Evolutionary conservation across 805 yeast species (phyloP).

Genomic region (Saccharomycopsis sp.): DNA sequence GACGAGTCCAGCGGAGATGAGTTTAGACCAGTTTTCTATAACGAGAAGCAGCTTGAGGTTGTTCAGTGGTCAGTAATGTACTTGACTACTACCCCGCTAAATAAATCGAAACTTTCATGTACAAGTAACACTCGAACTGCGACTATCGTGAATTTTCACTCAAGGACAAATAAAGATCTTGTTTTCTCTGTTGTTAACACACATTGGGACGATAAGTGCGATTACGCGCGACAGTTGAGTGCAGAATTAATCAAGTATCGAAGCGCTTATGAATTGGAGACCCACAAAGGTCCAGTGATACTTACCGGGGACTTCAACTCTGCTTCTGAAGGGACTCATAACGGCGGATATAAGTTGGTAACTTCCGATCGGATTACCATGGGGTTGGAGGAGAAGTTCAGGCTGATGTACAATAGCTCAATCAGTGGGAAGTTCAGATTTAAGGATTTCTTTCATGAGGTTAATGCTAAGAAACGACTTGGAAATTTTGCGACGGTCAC

Average conservation of each 20-base stretch:
- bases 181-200: constrained; percentile 33
- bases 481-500: constrained; percentile 34
- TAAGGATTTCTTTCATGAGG: constrained; percentile 26
- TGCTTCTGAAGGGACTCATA: background rate
- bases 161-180: constrained; percentile 17
- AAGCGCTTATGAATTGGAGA: constrained; percentile 33
- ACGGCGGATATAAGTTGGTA: constrained; percentile 23
- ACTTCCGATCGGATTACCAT: constrained; percentile 24
- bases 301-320: constrained; percentile 1
- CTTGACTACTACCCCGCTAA: constrained; percentile 36
- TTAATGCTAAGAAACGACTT: constrained; percentile 24
- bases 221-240: constrained; percentile 31
- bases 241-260: constrained; percentile 30
- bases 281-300: constrained; percentile 23
- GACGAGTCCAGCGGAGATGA: constrained; percentile 38
- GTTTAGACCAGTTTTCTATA: constrained; percentile 36
- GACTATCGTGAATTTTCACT: constrained; percentile 31
- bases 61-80: constrained; percentile 33
- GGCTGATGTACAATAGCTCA: constrained; percentile 22
- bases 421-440: constrained; percentile 24
- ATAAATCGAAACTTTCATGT: constrained; percentile 34
- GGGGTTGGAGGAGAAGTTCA: constrained; percentile 19
- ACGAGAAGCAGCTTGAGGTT: constrained; percentile 28
- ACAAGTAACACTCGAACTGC: constrained; percentile 36
- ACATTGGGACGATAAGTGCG: constrained; percentile 38